phyloP scores from a whole-genome alignment of 2,329 filamentous ascomycete genomes.

The Diatrype stigma region DNA sequence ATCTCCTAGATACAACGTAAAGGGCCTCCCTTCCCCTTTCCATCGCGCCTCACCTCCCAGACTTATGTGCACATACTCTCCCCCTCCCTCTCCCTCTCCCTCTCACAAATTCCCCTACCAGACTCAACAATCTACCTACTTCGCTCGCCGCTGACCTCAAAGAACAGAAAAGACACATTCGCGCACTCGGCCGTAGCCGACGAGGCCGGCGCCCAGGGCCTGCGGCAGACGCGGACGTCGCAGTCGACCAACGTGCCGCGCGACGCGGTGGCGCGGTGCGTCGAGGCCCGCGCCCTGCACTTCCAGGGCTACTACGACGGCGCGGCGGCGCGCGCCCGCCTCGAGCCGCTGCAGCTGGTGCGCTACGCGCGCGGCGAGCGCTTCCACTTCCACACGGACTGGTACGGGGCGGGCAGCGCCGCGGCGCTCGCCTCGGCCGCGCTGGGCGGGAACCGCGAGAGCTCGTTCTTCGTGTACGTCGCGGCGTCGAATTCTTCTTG shows the following conservation, averaged over 20 bases:
- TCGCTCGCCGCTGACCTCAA: constrained; percentile 10
- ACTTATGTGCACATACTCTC: too few species aligned
- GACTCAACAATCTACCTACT: too few species aligned
- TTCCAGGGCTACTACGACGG: constrained; percentile 40
- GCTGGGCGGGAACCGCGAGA: constrained; percentile 6
- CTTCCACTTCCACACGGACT: constrained; percentile 49
- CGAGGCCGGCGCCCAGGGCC: constrained; percentile 26
- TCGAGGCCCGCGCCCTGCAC: constrained; percentile 41
- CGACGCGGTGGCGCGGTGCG: constrained; percentile 40
- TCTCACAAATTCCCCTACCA: too few species aligned
- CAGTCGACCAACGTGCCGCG: constrained; percentile 41
- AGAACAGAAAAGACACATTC: constrained; percentile 37
- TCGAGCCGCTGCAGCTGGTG: constrained; percentile 46
- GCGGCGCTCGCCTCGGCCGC: background rate
- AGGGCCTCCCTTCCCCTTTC: too few species aligned
- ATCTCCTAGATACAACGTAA: constrained; percentile 32
- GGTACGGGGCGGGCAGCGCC: constrained; percentile 31
- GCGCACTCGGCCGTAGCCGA: constrained; percentile 39
- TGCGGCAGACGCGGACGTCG: constrained; percentile 38
- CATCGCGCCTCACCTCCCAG: too few species aligned
- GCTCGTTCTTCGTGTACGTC: constrained; percentile 47
- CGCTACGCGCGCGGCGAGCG: constrained; percentile 40
- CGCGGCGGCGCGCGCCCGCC: constrained; percentile 29
- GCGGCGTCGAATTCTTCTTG: constrained; percentile 17
- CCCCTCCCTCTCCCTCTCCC: too few species aligned